Evolutionary conservation across 768 basidiomycete species (phyloP).

Genomic region (Termitomyces sp.): DNA sequence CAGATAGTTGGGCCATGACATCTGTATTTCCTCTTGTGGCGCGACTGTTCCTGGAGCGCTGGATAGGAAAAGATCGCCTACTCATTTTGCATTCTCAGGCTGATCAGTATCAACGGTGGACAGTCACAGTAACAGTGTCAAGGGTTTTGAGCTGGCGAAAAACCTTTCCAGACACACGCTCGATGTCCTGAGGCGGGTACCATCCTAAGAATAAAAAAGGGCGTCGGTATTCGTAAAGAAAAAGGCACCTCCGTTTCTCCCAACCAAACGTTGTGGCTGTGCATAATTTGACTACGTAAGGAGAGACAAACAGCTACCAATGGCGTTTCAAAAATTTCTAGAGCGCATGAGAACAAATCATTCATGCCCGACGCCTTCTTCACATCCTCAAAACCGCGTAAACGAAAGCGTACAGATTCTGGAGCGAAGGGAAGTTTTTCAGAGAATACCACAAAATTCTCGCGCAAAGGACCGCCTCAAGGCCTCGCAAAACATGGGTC

Average conservation of each 20-base stretch:
- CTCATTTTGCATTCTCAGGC: too few species aligned
- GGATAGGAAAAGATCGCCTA: too few species aligned
- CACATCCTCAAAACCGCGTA: slow-evolving; percentile 49
- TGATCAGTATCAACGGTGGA: too few species aligned
- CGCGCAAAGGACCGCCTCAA: slow-evolving; percentile 18
- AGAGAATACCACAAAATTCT: slow-evolving; percentile 18
- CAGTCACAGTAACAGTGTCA: too few species aligned
- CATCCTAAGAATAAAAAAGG: too few species aligned
- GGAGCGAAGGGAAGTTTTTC: slow-evolving; percentile 21
- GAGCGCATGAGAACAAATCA: neutral
- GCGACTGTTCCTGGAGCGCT: too few species aligned
- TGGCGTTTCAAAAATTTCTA: slow-evolving; percentile 2
- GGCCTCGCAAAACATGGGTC: slow-evolving; percentile 17
- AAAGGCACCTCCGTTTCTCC: too few species aligned
- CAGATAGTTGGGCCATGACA: too few species aligned
- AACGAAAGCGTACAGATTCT: slow-evolving; percentile 49
- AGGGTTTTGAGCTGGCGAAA: neutral
- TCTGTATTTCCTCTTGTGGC: too few species aligned
- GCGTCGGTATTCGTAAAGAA: too few species aligned
- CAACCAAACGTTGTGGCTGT: slow-evolving; percentile 1
- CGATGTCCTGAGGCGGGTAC: too few species aligned
- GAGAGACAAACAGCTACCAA: neutral
- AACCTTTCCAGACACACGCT: too few species aligned
- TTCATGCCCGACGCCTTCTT: slow-evolving; percentile 85
- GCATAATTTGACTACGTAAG: neutral